Evolutionary conservation across 352 stramenopile species (phyloP).

Genomic region (Thalassiosira delicatula): DNA sequence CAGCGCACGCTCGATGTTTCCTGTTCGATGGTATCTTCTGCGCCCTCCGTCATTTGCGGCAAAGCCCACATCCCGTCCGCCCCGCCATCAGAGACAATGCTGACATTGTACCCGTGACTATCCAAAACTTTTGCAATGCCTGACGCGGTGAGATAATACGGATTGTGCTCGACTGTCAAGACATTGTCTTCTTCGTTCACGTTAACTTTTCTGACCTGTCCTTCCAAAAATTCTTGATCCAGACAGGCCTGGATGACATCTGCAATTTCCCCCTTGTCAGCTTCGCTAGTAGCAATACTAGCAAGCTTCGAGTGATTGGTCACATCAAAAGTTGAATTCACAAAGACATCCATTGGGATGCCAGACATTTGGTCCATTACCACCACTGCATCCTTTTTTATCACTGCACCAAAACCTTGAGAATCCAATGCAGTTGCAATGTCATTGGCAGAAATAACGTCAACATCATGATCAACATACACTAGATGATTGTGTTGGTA

Average conservation of each 20-base stretch:
- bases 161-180: slow-evolving; percentile 80
- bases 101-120: slow-evolving; percentile 36
- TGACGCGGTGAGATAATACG: slow-evolving; percentile 47
- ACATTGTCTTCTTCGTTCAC: slow-evolving; percentile 61
- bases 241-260: slow-evolving; percentile 34
- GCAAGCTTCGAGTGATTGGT: no score
- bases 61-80: slow-evolving; percentile 58
- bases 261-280: not conserved
- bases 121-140: slow-evolving; percentile 52
- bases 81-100: slow-evolving; percentile 65
- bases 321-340: slow-evolving; percentile 55
- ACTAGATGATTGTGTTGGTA: no score
- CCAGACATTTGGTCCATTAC: not conserved
- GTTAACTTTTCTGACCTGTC: slow-evolving; percentile 64
- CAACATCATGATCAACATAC: slow-evolving; percentile 78
- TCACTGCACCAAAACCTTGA: slow-evolving; percentile 66
- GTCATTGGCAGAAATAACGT: slow-evolving; percentile 57
- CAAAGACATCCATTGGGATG: slow-evolving; percentile 31
- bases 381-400: not conserved
- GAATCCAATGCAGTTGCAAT: slow-evolving; percentile 63
- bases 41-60: slow-evolving; percentile 34
- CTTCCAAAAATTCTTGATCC: slow-evolving; percentile 50
- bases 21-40: no score
- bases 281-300: slow-evolving; percentile 3
- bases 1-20: no score